These are phyloP conservation scores for Mollisiaceae sp. DNA, from an alignment of 2,329 filamentous ascomycete genomes.

Conservation along the genomic window DNA sequence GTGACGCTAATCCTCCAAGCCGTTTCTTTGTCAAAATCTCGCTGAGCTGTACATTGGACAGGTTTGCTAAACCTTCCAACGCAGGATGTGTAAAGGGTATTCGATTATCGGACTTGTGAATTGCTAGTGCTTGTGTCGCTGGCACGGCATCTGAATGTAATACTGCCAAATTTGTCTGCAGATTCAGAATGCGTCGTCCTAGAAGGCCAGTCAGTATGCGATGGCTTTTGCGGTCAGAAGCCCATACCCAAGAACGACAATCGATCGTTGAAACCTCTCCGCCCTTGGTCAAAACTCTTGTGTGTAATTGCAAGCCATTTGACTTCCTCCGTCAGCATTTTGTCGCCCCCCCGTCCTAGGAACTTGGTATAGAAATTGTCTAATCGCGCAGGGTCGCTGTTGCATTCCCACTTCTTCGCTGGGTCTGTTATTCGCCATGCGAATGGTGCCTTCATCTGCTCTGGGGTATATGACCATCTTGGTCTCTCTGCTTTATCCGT, in stretches of 20 bases:
- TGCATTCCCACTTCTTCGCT: conserved; percentile 67
- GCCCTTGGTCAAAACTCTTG: conserved; percentile 96
- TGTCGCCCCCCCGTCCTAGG: conserved; percentile 74
- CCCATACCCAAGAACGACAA: conserved; percentile 82
- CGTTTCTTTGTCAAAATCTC: conserved; percentile 68
- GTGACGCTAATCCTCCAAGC: conserved; percentile 69
- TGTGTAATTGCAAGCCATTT: conserved; percentile 98
- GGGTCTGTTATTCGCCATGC: conserved; percentile 59
- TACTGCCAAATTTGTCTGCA: conserved; percentile 68
- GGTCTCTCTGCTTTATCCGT: conserved; percentile 50
- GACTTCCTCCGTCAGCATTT: conserved; percentile 82
- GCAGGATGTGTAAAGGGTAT: conserved; percentile 72
- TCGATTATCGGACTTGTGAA: conserved; percentile 54
- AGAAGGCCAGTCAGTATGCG: conserved; percentile 28
- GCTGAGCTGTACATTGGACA: conserved; percentile 64
- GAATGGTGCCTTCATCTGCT: conserved; percentile 71
- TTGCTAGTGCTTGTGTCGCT: conserved; percentile 43
- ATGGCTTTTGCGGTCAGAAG: neutral
- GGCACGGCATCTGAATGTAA: conserved; percentile 46
- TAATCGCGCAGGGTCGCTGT: conserved; percentile 74
- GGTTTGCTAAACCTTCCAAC: conserved; percentile 74
- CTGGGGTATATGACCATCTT: conserved; percentile 74
- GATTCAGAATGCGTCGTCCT: conserved; percentile 64
- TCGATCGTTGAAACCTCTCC: conserved; percentile 92
- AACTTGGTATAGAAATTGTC: conserved; percentile 80